phyloP scores from a whole-genome alignment of 176 grass and related monocot genomes.

The Chloris gayana region DNA sequence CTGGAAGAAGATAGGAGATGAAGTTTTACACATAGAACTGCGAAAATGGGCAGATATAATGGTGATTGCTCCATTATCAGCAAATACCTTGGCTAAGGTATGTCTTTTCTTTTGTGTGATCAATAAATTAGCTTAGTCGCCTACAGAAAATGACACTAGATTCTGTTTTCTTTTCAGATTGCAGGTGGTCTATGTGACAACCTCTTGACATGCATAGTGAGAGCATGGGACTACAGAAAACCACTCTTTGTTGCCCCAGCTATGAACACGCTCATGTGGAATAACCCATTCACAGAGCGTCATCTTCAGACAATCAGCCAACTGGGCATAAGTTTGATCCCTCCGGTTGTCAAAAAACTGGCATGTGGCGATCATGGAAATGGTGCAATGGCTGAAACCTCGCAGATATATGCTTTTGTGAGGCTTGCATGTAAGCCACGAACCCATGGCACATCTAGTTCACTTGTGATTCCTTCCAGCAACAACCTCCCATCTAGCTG shows the following conservation, averaged over 20 bases:
- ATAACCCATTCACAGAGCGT: slow-evolving; percentile 73
- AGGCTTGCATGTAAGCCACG: slow-evolving; percentile 60
- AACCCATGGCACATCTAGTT: slow-evolving; percentile 8
- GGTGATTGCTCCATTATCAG: slow-evolving; percentile 83
- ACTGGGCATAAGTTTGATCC: slow-evolving; percentile 69
- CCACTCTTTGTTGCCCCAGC: slow-evolving; percentile 83
- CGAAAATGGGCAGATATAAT: slow-evolving; percentile 95
- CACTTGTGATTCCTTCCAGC: slow-evolving; percentile 1
- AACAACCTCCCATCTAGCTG: slow-evolving; percentile 23
- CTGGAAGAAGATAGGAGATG: slow-evolving; percentile 95
- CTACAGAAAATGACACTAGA: not conserved
- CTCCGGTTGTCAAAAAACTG: slow-evolving; percentile 64
- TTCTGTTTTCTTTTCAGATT: slow-evolving; percentile 52
- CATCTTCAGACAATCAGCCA: slow-evolving; percentile 64
- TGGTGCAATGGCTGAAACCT: slow-evolving; percentile 88
- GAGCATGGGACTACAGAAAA: slow-evolving; percentile 92
- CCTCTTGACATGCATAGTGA: slow-evolving; percentile 87
- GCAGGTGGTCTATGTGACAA: slow-evolving; percentile 91
- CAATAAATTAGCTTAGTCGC: not conserved
- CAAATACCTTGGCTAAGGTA: slow-evolving; percentile 95
- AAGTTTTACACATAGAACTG: slow-evolving; percentile 91
- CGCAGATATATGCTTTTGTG: slow-evolving; percentile 54
- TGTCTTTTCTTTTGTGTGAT: not conserved
- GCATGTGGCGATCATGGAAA: slow-evolving; percentile 87
- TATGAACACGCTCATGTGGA: slow-evolving; percentile 99